phyloP scores from a whole-genome alignment of 768 basidiomycete species.

The Lactarius sp. region DNA sequence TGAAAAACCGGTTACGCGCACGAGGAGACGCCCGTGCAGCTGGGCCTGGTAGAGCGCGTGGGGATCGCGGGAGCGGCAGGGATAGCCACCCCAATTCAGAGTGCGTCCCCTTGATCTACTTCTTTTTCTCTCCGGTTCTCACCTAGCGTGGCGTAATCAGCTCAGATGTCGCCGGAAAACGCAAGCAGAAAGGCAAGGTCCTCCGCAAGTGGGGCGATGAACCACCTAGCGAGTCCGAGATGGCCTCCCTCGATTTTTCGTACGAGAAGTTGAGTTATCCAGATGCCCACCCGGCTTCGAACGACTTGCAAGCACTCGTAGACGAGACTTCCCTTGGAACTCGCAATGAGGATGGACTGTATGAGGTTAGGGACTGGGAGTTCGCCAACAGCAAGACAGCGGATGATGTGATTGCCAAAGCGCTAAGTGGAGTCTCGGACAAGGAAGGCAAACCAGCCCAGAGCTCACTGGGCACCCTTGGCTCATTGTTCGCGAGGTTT shows the following conservation, averaged over 20 bases:
- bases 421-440: conserved; percentile 44
- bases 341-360: conserved; percentile 64
- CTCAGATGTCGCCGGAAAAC: conserved; percentile 49
- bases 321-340: conserved; percentile 73
- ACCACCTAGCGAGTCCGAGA: conserved; percentile 75
- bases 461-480: conserved; percentile 57
- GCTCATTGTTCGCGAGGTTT: conserved; percentile 76
- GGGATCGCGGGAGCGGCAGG: conserved; percentile 49
- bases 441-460: conserved; percentile 31
- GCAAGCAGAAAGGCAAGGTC: conserved; percentile 55
- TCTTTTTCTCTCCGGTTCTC: conserved; percentile 6
- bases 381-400: conserved; percentile 45
- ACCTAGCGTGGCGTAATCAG: conserved; percentile 30
- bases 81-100: conserved; percentile 66
- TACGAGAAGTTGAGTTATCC: conserved; percentile 42
- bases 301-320: conserved; percentile 56
- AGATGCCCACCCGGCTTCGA: conserved; percentile 33
- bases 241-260: conserved; percentile 91
- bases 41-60: conserved; percentile 37
- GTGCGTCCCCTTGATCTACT: conserved; percentile 40
- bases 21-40: conserved; percentile 59
- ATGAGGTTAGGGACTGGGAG: conserved; percentile 84
- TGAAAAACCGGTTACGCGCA: conserved; percentile 81
- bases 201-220: conserved; percentile 93
- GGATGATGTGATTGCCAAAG: conserved; percentile 53